Evolutionary conservation across 257 asterid species (phyloP), one percentile per base, ranked within the genome.

Genomic region (Solanum stenotomum): DNA sequence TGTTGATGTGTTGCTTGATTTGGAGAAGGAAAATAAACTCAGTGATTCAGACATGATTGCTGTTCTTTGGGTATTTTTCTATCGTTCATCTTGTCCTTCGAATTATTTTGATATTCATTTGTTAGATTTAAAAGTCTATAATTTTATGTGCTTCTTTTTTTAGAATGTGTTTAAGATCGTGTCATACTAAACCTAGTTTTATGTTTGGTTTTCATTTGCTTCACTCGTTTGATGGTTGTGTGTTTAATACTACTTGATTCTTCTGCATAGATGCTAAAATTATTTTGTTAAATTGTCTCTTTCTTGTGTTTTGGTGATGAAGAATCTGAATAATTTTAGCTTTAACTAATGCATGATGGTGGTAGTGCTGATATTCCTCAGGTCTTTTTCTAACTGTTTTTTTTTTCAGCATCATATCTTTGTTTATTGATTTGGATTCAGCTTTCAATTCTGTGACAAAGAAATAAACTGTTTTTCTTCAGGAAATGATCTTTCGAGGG

Each of bases 401-500:
- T 14, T 14, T 18, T 29, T 2, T 5, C 20, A 40, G 35, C 33
- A 37, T n/a, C 34, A 14, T 40, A 78, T 25, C 27, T 61, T 44
- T 79, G 29, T 46, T 46, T 81, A 46, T 27, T 2, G 18, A 9
- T 16, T 8, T 81, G 15, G 29, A 5, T 77, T n/a, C 13, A n/a
- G 0, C 40, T 79, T 29, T 27, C 9, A 75, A 2, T 42, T n/a
- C 9, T 25, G 84, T 12, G 4, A 14, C 5, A 22, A 16, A 0
- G 4, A 9, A 4, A 29, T 2, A 29, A 10, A 18, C 29, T 2
- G 5, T 13, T 52, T 25, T 23, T 52, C 27, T 31, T 25, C 93
- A 96, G 98, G 98, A 96, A 86, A 96, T 95, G 98, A 92, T 96
- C 46, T 95, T 95, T 34, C 93, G 98, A 85, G 98, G 99, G 14